These are phyloP conservation scores for Graphilbum fragrans DNA, from an alignment of 2,329 filamentous ascomycete species.

Conservation along the genomic window DNA sequence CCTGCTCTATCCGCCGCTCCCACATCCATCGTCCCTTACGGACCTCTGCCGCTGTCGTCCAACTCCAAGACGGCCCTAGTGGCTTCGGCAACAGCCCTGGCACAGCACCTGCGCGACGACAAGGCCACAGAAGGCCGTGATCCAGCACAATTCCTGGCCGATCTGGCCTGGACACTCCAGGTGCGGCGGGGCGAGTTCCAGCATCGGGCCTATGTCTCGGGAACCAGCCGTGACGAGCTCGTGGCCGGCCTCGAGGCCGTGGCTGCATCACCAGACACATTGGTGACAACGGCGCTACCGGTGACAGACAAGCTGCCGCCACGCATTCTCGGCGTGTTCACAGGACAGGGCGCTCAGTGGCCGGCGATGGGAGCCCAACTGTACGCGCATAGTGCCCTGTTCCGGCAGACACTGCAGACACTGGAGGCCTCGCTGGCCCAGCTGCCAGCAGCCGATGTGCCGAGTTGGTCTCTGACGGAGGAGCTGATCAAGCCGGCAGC, in stretches of 20 bases:
- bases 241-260: not conserved
- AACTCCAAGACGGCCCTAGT: not conserved
- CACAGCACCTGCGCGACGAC: slow-evolving; percentile 1
- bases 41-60: not conserved
- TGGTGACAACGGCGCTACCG: not conserved
- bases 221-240: not conserved
- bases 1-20: slow-evolving; percentile 19
- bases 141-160: slow-evolving; percentile 2
- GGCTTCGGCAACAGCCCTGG: slow-evolving; percentile 2
- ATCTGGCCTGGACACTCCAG: slow-evolving; percentile 20
- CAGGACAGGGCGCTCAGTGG: slow-evolving; percentile 18
- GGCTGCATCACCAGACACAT: not conserved
- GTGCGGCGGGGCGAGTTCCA: slow-evolving; percentile 7
- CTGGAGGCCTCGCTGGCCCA: slow-evolving; percentile 15
- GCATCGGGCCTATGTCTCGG: slow-evolving; percentile 7
- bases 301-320: not conserved
- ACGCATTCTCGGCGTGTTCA: slow-evolving; percentile 14
- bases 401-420: slow-evolving; percentile 9
- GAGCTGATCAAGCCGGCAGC: slow-evolving; percentile 23
- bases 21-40: not conserved
- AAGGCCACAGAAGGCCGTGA: too few species aligned
- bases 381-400: slow-evolving; percentile 2
- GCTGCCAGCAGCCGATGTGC: slow-evolving; percentile 15
- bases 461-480: slow-evolving; percentile 22
- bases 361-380: slow-evolving; percentile 21